Evolutionary conservation across 129 eudicot species (phyloP).

Genomic region (Solidago caesia): DNA sequence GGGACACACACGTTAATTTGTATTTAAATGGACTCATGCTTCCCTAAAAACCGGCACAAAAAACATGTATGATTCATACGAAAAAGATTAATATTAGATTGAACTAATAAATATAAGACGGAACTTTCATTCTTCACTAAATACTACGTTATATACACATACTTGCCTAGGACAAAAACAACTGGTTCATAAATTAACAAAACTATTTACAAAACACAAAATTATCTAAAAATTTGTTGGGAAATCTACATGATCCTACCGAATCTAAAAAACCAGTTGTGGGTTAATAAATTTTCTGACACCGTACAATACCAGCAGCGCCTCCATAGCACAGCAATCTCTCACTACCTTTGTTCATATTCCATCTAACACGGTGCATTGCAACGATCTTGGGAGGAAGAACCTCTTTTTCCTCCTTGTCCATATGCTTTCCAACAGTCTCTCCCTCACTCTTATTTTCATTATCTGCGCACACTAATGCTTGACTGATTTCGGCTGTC

Average conservation of each 20-base stretch:
- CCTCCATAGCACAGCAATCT: slow-evolving; percentile 93
- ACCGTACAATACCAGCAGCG: slow-evolving; percentile 60
- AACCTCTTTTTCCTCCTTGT: slow-evolving; percentile 22
- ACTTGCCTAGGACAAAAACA: too few species aligned
- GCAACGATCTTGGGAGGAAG: slow-evolving; percentile 72
- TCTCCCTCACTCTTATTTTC: slow-evolving; percentile 18
- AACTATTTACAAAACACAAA: not conserved
- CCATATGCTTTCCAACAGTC: slow-evolving; percentile 9
- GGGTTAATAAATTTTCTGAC: not conserved
- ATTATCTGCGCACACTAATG: slow-evolving; percentile 30
- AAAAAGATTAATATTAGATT: too few species aligned
- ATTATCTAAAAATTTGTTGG: not conserved
- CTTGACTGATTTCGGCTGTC: slow-evolving; percentile 35
- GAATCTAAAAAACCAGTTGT: not conserved
- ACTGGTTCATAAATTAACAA: not conserved
- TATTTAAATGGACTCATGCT: too few species aligned
- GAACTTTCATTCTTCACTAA: too few species aligned
- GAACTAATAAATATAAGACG: too few species aligned
- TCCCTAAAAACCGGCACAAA: too few species aligned
- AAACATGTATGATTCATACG: too few species aligned
- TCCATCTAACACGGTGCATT: slow-evolving; percentile 92
- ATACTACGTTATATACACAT: too few species aligned
- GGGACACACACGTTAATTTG: too few species aligned
- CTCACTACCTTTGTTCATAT: slow-evolving; percentile 80
- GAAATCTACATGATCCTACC: not conserved